Evolutionary conservation across 805 yeast species (phyloP).

Genomic region (Candida andamanensis): DNA sequence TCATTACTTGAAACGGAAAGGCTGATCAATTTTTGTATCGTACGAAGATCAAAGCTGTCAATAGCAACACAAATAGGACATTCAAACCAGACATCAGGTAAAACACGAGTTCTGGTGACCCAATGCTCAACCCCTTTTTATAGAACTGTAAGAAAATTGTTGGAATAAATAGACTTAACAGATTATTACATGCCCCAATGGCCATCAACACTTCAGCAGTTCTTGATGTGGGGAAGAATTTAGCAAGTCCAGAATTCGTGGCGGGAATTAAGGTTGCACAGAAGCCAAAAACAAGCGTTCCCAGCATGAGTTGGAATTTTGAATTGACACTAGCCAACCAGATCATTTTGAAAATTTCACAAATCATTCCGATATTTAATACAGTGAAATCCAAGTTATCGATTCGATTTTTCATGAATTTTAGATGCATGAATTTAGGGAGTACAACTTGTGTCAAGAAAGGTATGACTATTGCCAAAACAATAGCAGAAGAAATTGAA

Average conservation of each 20-base stretch:
- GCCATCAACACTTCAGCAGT: constrained; percentile 7
- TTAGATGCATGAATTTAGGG: constrained; percentile 22
- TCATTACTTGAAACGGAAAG: too few species aligned
- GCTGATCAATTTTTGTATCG: too few species aligned
- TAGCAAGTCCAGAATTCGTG: constrained; percentile 50
- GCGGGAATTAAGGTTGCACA: constrained; percentile 43
- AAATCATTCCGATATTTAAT: constrained; percentile 1
- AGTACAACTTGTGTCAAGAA: constrained; percentile 26
- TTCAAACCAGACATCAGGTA: too few species aligned
- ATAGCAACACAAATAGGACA: too few species aligned
- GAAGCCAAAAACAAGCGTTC: background rate
- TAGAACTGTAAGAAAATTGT: constrained; percentile 3
- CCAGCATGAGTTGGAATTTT: background rate
- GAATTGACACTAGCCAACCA: background rate
- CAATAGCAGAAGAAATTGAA: constrained; percentile 36
- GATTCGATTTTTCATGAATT: constrained; percentile 5
- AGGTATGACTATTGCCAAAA: constrained; percentile 48
- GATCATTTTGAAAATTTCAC: background rate
- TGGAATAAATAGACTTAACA: constrained; percentile 3
- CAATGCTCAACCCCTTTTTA: constrained; percentile 9
- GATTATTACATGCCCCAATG: constrained; percentile 2
- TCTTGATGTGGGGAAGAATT: constrained; percentile 44
- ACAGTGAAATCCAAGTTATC: constrained; percentile 9
- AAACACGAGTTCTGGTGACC: too few species aligned
- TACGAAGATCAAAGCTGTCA: too few species aligned